A percentile compares a stretch with the other conserved stretches of the same genome.
These are phyloP conservation scores for Bremia lactucae DNA, from an alignment of 352 stramenopile genomes.

Conservation along the genomic window DNA sequence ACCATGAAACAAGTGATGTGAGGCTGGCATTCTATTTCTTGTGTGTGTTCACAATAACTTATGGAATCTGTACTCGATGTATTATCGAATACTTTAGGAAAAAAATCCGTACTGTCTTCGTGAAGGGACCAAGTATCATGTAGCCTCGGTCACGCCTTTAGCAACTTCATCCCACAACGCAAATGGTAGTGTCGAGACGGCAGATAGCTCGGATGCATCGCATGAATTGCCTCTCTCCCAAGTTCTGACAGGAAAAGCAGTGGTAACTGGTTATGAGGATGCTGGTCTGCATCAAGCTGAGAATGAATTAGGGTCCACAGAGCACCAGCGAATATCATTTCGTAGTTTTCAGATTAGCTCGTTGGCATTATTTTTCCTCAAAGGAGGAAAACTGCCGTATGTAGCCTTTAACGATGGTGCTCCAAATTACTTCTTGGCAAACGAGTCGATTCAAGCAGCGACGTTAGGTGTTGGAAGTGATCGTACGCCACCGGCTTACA, in stretches of 20 bases:
- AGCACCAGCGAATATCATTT: conserved; percentile 71
- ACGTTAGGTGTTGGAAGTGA: conserved; percentile 41
- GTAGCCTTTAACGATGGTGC: conserved; percentile 76
- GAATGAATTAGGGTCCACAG: conserved; percentile 8
- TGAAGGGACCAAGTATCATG: conserved; percentile 60
- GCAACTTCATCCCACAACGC: conserved; percentile 32
- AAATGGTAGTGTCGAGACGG: conserved; percentile 16
- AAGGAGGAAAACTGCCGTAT: conserved; percentile 63
- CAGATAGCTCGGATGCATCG: conserved; percentile 22
- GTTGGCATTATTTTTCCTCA: conserved; percentile 68
- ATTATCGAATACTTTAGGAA: no score
- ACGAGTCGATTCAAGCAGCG: conserved; percentile 67
- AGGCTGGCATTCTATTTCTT: no score
- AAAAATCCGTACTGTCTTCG: conserved; percentile 61
- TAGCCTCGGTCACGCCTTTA: conserved; percentile 58
- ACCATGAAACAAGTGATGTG: conserved; percentile 52
- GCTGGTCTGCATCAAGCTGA: conserved; percentile 17
- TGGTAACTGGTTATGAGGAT: conserved; percentile 22
- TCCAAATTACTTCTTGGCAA: conserved; percentile 70
- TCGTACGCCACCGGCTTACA: conserved; percentile 58
- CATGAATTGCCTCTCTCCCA: conserved; percentile 57
- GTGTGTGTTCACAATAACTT: no score
- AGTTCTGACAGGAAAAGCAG: conserved; percentile 37
- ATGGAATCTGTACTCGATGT: no score
- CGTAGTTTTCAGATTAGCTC: conserved; percentile 76